Evolutionary conservation across 2,329 filamentous ascomycete species (phyloP).

Genomic region (Beauveria rudraprayagi): DNA sequence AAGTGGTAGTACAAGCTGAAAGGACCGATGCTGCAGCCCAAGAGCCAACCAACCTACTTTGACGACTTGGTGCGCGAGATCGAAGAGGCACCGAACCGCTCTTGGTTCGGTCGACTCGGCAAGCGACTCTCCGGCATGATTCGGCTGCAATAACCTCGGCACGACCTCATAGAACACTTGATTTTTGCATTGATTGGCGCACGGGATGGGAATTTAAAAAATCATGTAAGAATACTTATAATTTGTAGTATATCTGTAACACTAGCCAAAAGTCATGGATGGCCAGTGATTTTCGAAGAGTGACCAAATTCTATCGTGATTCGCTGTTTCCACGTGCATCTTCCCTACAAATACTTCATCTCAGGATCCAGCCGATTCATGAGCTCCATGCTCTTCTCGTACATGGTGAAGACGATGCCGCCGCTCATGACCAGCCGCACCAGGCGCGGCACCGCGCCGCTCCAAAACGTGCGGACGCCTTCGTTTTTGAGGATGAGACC

Average conservation of each 20-base stretch:
- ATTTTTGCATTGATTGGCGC: slow-evolving; percentile 8
- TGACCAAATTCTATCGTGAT: neutral
- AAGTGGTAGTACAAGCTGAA: slow-evolving; percentile 29
- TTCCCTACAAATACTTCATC: slow-evolving; percentile 63
- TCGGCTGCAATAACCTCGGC: slow-evolving; percentile 38
- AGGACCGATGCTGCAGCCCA: slow-evolving; percentile 46
- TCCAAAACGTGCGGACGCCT: slow-evolving; percentile 87
- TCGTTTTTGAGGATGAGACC: slow-evolving; percentile 80
- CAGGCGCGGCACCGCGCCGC: slow-evolving; percentile 78
- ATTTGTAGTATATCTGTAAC: slow-evolving; percentile 11
- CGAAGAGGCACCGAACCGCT: slow-evolving; percentile 52
- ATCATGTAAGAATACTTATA: neutral
- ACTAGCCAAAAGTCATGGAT: neutral
- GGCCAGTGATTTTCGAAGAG: neutral
- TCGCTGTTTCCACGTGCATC: neutral
- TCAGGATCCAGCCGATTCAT: slow-evolving; percentile 76
- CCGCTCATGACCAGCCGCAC: slow-evolving; percentile 82
- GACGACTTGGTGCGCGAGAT: slow-evolving; percentile 52
- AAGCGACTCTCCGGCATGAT: slow-evolving; percentile 53
- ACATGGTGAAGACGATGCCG: slow-evolving; percentile 97
- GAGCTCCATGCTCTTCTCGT: slow-evolving; percentile 91
- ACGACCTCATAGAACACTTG: neutral
- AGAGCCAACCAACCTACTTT: slow-evolving; percentile 58
- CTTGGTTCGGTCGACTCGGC: slow-evolving; percentile 42
- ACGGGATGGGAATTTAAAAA: neutral